phyloP scores from a whole-genome alignment of 2,329 filamentous ascomycete genomes.

The Clarireedia sp. region DNA sequence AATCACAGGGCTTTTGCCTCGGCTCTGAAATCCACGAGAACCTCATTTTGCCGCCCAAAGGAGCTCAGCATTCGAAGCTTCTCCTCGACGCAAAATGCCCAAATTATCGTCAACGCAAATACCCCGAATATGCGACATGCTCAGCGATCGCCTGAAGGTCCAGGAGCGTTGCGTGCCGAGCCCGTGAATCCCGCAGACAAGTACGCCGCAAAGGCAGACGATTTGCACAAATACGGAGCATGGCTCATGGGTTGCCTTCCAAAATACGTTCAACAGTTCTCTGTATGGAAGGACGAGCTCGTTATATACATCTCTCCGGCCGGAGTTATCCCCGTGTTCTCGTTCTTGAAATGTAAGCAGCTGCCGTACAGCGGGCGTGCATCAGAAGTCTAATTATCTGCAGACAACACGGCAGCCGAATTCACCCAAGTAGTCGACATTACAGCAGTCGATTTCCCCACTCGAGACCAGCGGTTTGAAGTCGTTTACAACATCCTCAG shows the following conservation, averaged over 20 bases:
- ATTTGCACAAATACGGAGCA: slow-evolving; percentile 87
- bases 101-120: slow-evolving; percentile 43
- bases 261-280: slow-evolving; percentile 98
- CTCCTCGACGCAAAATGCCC: slow-evolving; percentile 31
- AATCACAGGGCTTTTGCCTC: slow-evolving; percentile 49
- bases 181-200: slow-evolving; percentile 91
- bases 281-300: slow-evolving; percentile 98
- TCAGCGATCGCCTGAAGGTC: slow-evolving; percentile 36
- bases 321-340: slow-evolving; percentile 84
- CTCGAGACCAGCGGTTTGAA: slow-evolving; percentile 91
- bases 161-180: slow-evolving; percentile 62
- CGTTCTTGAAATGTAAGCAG: slow-evolving; percentile 69
- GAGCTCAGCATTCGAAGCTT: slow-evolving; percentile 26
- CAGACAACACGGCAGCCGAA: slow-evolving; percentile 92
- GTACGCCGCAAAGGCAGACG: slow-evolving; percentile 77
- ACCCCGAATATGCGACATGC: slow-evolving; percentile 60
- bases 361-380: background rate
- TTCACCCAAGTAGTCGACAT: slow-evolving; percentile 91
- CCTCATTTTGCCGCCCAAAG: slow-evolving; percentile 22
- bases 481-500: slow-evolving; percentile 96
- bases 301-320: slow-evolving; percentile 85
- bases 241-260: slow-evolving; percentile 95
- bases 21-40: slow-evolving; percentile 45
- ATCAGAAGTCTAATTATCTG: slow-evolving; percentile 11
- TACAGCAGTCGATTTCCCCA: slow-evolving; percentile 93